phyloP scores from a whole-genome alignment of 257 asterid genomes.

The Sherardia arvensis region DNA sequence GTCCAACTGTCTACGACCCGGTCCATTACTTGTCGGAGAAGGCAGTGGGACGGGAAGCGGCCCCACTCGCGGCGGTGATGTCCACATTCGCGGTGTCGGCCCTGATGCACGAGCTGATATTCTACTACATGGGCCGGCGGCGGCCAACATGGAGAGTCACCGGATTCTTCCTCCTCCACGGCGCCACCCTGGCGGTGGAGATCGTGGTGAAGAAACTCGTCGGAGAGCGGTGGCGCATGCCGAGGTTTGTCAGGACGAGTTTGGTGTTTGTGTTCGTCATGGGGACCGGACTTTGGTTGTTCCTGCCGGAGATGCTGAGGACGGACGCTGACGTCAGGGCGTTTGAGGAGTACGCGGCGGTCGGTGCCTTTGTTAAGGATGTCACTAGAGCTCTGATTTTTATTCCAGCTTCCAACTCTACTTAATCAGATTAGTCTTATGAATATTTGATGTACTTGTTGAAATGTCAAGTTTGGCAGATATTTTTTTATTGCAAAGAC shows the following conservation, averaged over 20 bases:
- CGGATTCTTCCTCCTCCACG: constrained; percentile 54
- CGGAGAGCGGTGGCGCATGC: constrained; percentile 30
- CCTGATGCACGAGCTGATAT: constrained; percentile 65
- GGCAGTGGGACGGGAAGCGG: constrained; percentile 46
- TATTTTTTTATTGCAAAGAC: too few relatives aligned
- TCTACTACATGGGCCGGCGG: constrained; percentile 50
- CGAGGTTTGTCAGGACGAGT: constrained; percentile 26
- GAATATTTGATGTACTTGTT: too few relatives aligned
- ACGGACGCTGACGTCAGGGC: constrained; percentile 37
- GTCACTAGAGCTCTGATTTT: constrained; percentile 23
- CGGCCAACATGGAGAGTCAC: constrained; percentile 66
- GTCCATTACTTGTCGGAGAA: constrained; percentile 21
- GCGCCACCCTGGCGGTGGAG: constrained; percentile 37
- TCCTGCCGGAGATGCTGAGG: constrained; percentile 52
- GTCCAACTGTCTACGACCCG: constrained; percentile 66
- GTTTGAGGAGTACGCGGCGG: constrained; percentile 44
- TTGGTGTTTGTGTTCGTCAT: constrained; percentile 44
- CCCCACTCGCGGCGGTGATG: constrained; percentile 46
- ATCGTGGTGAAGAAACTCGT: constrained; percentile 37
- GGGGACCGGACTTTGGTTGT: constrained; percentile 46
- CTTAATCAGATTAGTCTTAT: background rate
- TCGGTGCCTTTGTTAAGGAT: constrained; percentile 46
- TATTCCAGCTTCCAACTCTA: background rate
- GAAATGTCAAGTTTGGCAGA: too few relatives aligned
- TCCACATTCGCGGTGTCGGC: constrained; percentile 47